Evolutionary conservation across 352 stramenopile species (phyloP).

Genomic region (Nothophytophthora sp.): DNA sequence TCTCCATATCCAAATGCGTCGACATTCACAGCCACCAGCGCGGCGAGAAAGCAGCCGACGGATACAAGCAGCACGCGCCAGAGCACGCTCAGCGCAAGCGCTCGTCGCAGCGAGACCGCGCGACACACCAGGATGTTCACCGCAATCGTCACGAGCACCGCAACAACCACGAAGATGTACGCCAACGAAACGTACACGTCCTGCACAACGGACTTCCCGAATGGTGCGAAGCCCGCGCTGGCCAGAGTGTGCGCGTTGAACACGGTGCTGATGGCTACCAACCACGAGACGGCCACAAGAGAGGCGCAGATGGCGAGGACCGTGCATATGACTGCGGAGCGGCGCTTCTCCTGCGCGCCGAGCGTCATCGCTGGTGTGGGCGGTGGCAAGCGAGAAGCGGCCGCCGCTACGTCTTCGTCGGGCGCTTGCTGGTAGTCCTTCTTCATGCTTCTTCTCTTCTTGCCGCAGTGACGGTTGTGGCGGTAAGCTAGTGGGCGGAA

Average conservation of each 20-base stretch:
- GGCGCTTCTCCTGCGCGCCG: not conserved
- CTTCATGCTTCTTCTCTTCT: not conserved
- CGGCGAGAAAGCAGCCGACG: not conserved
- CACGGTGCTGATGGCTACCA: not conserved
- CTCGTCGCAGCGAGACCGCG: not conserved
- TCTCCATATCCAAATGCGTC: constrained; percentile 3
- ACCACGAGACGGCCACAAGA: constrained; percentile 5
- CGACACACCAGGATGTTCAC: constrained; percentile 1
- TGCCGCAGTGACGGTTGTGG: not conserved
- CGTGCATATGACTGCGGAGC: not conserved
- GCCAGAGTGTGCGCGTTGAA: constrained; percentile 1
- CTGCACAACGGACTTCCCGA: not conserved
- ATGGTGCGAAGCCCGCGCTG: not conserved
- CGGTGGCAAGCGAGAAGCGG: not conserved
- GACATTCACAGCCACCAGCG: constrained; percentile 10
- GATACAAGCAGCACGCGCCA: constrained; percentile 1
- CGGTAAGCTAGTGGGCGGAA: not conserved
- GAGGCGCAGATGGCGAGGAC: not conserved
- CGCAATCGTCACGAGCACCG: not conserved
- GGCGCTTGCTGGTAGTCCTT: not conserved
- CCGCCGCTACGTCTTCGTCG: not conserved
- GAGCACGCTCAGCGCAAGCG: not conserved
- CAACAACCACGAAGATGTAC: constrained; percentile 2
- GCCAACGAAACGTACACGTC: constrained; percentile 1
- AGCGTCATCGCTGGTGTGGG: not conserved